Base-by-base conservation (phyloP, 169 alveolate species). In the Plasmodium adleri region DNA sequence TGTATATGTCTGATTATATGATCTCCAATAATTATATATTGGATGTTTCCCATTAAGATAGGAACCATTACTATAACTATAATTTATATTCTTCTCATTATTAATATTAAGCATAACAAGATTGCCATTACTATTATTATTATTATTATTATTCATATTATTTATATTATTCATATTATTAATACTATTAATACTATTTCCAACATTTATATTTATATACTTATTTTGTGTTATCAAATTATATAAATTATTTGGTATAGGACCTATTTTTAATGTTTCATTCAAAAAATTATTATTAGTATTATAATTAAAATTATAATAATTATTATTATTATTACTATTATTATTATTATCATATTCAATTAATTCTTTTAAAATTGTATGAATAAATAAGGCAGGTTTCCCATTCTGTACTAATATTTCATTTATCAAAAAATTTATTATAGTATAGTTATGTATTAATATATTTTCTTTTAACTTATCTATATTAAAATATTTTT, bases 391-490 rank as follows among this genome's bases (percentile, higher is more conserved):
- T 22, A 85, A 20, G 20, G 66, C 59, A 22, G 92, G 92, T 52
- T 59, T 85, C 26, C 90, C 90, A 17, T 54, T 83, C 13, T 85
- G 76, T 58, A 45, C 70, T 85, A 85, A 71, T 22, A 71, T 85
- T 71, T 85, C 92, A 85, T 85, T 71, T 6, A 85, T 85, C 1
- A 85, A 54, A 85, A 85, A 85, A 71, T 59, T 56, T 10, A 68
- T 63, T 43, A 71, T 47, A 43, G 92, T 71, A 85, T 85, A 85
- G 58, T 85, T 85, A 58, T 71, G 56, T 54, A 73, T 62, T 28
- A 85, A 71, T 5, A 56, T 58, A 62, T 49, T 15, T n/a, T 58
- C 88, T 6, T 26, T 10, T 39, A 85, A 59, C 20, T 71, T 71
- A 32, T 85, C 52, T 43, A 45, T 62, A 7, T 59, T 70, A 85